Base-by-base conservation (phyloP, 139 green algal species). In the Astrephomene gubernaculifera region DNA sequence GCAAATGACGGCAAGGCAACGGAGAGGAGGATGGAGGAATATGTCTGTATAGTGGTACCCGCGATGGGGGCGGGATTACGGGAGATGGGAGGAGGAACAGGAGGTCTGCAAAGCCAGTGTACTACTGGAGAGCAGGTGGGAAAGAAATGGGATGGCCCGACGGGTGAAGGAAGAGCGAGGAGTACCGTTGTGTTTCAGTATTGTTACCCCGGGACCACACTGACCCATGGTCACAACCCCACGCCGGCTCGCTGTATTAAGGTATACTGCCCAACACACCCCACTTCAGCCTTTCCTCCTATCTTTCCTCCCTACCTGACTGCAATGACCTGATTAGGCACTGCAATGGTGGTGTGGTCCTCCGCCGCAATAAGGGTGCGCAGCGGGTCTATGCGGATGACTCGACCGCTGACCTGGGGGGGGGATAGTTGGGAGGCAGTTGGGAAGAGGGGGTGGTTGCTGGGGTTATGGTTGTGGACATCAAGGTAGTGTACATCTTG, bases 271-370 rank as follows among this genome's bases (percentile, higher is more conserved):
- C 35, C 22, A 24, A 78, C 70, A 63, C 44, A 44, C 71, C 22
- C 36, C n/a, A n/a, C n/a, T n/a, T n/a, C n/a, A n/a, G n/a, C n/a
- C n/a, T n/a, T n/a, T n/a, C n/a, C n/a, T n/a, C n/a, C n/a, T n/a
- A n/a, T n/a, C n/a, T n/a, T n/a, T n/a, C n/a, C n/a, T n/a, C n/a
- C 38, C 2, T 27, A 72, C 76, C 61, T 84, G 41, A 74, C 43
- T 43, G 78, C 78, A 17, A 84, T 85, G 79, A 85, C 45, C 44
- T 85, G 63, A 36, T 85, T 85, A 12, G 79, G 79, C 79, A 85
- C 79, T 4, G 79, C 39, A 25, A 76, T 43, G 79, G 64, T 85
- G 79, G 8, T 41, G 43, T 31, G 31, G 79, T 85, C 79, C 45
- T 85, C 79, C 33, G 63, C 67, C 25, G 79, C 79, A 64, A 85